Conservation (phyloP, 768 basidiomycete species). For the Mycena sanguinolenta region DNA sequence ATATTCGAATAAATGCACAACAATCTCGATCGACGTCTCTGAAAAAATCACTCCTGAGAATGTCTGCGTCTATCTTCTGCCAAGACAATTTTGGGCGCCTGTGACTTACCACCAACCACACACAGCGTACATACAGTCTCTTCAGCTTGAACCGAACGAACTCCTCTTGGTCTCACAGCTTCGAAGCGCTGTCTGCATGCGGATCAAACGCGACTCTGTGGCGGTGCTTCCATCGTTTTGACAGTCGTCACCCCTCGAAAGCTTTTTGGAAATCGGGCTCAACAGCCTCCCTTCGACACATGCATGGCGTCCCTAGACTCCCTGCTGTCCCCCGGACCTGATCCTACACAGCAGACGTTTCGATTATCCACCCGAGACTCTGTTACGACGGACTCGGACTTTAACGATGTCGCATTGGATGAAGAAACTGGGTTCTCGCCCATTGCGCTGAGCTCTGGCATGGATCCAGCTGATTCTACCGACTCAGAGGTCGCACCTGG, state of each 20-base stretch:
- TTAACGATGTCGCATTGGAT: slow-evolving; percentile 73
- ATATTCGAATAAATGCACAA: not conserved
- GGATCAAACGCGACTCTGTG: not conserved
- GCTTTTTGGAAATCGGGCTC: not conserved
- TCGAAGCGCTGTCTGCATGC: too few relatives aligned
- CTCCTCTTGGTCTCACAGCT: too few relatives aligned
- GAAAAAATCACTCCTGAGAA: too few relatives aligned
- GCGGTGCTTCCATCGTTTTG: not conserved
- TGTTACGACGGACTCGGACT: slow-evolving; percentile 65
- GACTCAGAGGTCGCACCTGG: slow-evolving; percentile 14
- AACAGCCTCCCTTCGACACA: not conserved
- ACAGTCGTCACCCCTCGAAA: not conserved
- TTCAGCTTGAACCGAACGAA: too few relatives aligned
- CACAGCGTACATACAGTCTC: too few relatives aligned
- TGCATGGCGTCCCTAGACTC: slow-evolving; percentile 29
- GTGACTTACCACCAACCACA: too few relatives aligned
- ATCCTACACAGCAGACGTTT: slow-evolving; percentile 21
- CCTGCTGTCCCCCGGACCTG: slow-evolving; percentile 27
- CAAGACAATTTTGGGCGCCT: too few relatives aligned
- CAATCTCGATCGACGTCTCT: too few relatives aligned
- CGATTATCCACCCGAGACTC: slow-evolving; percentile 20
- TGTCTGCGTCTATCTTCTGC: too few relatives aligned
- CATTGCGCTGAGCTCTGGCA: slow-evolving; percentile 48
- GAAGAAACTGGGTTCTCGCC: slow-evolving; percentile 55
- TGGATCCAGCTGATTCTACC: slow-evolving; percentile 17